Conservation (phyloP, 2,329 filamentous ascomycete species). For the Exophiala mesophila region DNA sequence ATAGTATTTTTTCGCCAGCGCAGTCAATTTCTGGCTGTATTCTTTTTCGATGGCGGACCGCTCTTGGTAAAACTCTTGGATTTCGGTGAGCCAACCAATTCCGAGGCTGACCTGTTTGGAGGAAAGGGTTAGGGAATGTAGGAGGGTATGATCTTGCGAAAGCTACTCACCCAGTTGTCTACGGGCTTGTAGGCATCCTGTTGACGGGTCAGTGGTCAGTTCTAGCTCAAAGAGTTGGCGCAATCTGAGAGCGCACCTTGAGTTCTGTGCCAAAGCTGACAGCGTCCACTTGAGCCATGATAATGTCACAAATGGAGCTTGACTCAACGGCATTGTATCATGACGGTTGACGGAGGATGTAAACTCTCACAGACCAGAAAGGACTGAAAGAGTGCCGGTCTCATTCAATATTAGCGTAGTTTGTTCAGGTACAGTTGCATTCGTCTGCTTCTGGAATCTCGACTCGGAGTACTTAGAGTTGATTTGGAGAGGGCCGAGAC, state of each 20-base stretch:
- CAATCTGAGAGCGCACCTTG: conserved; percentile 69
- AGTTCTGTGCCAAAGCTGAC: conserved; percentile 76
- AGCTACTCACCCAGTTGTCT: conserved; percentile 67
- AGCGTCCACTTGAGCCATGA: conserved; percentile 25
- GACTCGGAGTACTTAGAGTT: neutral
- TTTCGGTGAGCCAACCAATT: conserved; percentile 92
- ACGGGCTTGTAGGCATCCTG: conserved; percentile 96
- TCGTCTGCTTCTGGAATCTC: conserved; percentile 5
- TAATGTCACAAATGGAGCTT: conserved; percentile 6
- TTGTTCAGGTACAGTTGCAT: neutral
- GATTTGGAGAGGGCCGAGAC: conserved; percentile 1
- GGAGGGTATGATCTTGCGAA: conserved; percentile 9
- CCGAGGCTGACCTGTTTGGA: conserved; percentile 68
- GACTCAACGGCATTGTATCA: conserved; percentile 13
- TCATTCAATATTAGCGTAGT: conserved; percentile 9
- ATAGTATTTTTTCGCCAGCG: conserved; percentile 90
- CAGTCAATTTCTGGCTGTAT: conserved; percentile 81
- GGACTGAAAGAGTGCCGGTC: conserved; percentile 1
- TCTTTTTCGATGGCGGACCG: conserved; percentile 93
- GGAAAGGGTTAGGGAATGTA: neutral
- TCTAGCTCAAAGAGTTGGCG: no score
- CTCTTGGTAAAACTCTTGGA: conserved; percentile 96
- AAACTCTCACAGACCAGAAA: neutral
- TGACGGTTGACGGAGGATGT: neutral
- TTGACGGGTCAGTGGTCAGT: conserved; percentile 21